Percentiles rank a stretch among this genome's conserved stretches.
Conservation (phyloP, 192 early-diverging fungal species). For the Coemansia sp. region DNA sequence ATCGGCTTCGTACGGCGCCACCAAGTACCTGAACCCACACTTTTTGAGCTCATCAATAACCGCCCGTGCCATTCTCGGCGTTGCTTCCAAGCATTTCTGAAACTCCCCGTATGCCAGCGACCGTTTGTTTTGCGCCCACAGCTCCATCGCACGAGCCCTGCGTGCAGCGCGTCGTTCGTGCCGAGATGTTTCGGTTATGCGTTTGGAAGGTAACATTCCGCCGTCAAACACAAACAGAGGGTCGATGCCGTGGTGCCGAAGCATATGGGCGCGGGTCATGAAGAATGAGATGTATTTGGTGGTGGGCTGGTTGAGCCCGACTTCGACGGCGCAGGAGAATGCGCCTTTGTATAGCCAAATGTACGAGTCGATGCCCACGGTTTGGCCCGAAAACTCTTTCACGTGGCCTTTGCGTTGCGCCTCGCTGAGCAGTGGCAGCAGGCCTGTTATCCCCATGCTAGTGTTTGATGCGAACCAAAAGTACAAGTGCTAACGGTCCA, state of each 20-base stretch:
- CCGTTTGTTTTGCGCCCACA: constrained; percentile 55
- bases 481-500: too few species aligned
- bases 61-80: constrained; percentile 74
- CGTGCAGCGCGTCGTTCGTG: constrained; percentile 55
- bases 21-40: constrained; percentile 71
- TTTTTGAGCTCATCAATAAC: constrained; percentile 66
- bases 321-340: constrained; percentile 79
- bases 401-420: constrained; percentile 69
- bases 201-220: constrained; percentile 81
- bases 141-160: constrained; percentile 50
- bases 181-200: constrained; percentile 67
- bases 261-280: constrained; percentile 70
- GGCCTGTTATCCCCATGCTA: constrained; percentile 85
- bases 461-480: not conserved
- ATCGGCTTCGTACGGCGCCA: constrained; percentile 98
- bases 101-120: constrained; percentile 72
- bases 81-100: constrained; percentile 75
- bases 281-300: constrained; percentile 82
- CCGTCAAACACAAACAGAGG: constrained; percentile 97
- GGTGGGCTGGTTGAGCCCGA: constrained; percentile 67
- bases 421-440: constrained; percentile 77
- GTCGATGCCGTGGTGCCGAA: constrained; percentile 65
- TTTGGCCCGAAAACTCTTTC: constrained; percentile 64
- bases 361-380: constrained; percentile 88
- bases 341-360: constrained; percentile 94